Base-by-base conservation (phyloP, 164 flowering plant genomes). In the Buxus sempervirens region DNA sequence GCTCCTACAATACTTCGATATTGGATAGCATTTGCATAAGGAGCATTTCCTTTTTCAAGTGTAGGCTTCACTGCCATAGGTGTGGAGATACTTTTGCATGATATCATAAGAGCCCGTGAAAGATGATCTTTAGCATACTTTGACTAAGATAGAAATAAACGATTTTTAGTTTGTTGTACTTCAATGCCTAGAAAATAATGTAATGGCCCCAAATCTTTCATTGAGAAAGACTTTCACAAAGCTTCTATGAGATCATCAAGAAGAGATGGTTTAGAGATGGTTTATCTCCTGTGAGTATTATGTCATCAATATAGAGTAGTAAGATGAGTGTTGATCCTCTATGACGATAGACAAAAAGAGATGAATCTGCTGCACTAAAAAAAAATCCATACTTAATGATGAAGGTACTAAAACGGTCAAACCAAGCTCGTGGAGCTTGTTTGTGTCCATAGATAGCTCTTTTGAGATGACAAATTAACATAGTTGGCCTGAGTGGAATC, bases 111-210 rank as follows among this genome's bases (percentile, higher is more conserved):
- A 1, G 64, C 24, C n/a, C 15, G 42, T 16, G 1, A 6, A 20
- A 61, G 15, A 20, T 20, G 49, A 16, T 36, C 64, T 7, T 9
- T 2, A 1, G 51, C 64, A 61, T 61, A 61, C 15, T 61, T 61
- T 0, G 64, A 32, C 16, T 61, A 18, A 61, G 25, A 36, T 0
- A 61, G 24, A 36, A 36, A 12, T 2, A 61, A 5, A 5, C 23
- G 48, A 36, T 36, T 2, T 20, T 5, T 13, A 6, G 64, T 28
- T 0, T 21, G 42, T 1, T n/a, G 41, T 61, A 20, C 51, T 41
- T 61, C 64, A 36, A 61, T 61, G 14, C 64, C 64, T 16, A 36
- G 21, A 22, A 61, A 61, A n/a, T 61, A 61, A 24, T 32, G 18
- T 18, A 36, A 38, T 6, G 54, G 19, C 54, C 54, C 19, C 4